Evolutionary conservation across 2,329 filamentous ascomycete species (phyloP), one percentile per base, ranked within the genome.

Genomic region (Fusarium albosuccineum): DNA sequence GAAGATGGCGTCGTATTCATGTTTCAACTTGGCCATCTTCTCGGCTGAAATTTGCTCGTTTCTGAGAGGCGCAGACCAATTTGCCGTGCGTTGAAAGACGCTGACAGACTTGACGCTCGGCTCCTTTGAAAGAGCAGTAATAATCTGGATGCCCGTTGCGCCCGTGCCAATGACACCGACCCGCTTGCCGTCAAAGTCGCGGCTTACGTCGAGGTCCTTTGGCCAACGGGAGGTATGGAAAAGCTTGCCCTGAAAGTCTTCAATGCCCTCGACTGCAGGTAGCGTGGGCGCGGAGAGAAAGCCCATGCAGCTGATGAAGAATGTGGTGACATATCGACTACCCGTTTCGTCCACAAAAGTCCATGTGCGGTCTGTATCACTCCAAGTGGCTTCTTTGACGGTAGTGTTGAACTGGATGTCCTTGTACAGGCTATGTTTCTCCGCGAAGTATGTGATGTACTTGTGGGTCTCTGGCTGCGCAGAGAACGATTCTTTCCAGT

Each of bases 401-500:
- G 17, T 57, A 0, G 66, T 36, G 70, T 66, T 62, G 6, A 68
- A 30, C 6, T 70, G 42, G 2, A 77, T 77, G 44, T 82, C 73
- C 13, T 78, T 81, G 50, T 77, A 81, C 14, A 83, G 66, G 13
- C 79, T 70, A 27, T 81, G 73, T 22, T 79, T 78, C 29, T 78
- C 73, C 27, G 80, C 81, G 13, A 83, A 77, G 54, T 79, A 77
- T 17, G 78, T 72, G 57, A 83, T 83, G 62, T 84, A 84, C 16
- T 60, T 70, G 17, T 76, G 74, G 1, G 83, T 70, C 49, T 84
- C 80, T 4, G 75, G 61, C 17, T 79, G 77, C 0, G 76, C 66
- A 0, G 76, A 70, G 44, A 78, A 92, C 85, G 66, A 45, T 3
- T 69, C 66, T 1, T 69, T 69, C 66, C 66, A 69, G 10, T 69